Evolutionary conservation across 1,284 basidiomycete species (phyloP).

Genomic region (Puccinia coronata): DNA sequence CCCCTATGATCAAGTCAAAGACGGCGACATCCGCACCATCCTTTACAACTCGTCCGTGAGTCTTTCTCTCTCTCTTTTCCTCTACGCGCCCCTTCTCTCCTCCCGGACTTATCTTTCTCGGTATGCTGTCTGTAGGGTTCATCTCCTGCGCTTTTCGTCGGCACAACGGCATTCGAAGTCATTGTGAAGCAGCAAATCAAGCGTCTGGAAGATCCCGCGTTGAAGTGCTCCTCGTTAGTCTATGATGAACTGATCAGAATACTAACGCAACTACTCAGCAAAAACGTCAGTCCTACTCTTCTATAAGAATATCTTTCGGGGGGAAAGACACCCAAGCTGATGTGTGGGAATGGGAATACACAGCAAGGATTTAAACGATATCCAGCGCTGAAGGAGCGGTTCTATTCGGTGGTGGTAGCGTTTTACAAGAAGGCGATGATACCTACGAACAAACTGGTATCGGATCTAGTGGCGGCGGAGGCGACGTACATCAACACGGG

Average conservation of each 20-base stretch:
- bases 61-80: slow-evolving; percentile 51
- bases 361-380: slow-evolving; percentile 93
- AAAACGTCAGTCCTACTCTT: slow-evolving; percentile 79
- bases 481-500: slow-evolving; percentile 98
- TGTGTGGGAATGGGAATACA: slow-evolving; percentile 19
- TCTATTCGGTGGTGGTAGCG: slow-evolving; percentile 89
- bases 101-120: not conserved
- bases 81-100: not conserved
- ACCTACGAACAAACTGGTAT: slow-evolving; percentile 90
- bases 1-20: slow-evolving; percentile 97
- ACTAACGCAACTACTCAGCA: slow-evolving; percentile 79
- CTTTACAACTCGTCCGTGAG: slow-evolving; percentile 92
- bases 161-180: slow-evolving; percentile 92
- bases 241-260: slow-evolving; percentile 98
- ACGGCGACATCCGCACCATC: slow-evolving; percentile 92
- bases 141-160: slow-evolving; percentile 91
- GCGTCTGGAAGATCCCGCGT: slow-evolving; percentile 84
- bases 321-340: too few species aligned
- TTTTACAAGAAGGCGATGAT: slow-evolving; percentile 93
- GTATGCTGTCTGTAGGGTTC: slow-evolving; percentile 68
- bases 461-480: slow-evolving; percentile 90
- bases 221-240: slow-evolving; percentile 90
- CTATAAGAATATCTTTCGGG: not conserved
- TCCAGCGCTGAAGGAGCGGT: slow-evolving; percentile 87
- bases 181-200: slow-evolving; percentile 99